phyloP scores from a whole-genome alignment of 2,329 filamentous ascomycete species.

The Alternaria sp. region DNA sequence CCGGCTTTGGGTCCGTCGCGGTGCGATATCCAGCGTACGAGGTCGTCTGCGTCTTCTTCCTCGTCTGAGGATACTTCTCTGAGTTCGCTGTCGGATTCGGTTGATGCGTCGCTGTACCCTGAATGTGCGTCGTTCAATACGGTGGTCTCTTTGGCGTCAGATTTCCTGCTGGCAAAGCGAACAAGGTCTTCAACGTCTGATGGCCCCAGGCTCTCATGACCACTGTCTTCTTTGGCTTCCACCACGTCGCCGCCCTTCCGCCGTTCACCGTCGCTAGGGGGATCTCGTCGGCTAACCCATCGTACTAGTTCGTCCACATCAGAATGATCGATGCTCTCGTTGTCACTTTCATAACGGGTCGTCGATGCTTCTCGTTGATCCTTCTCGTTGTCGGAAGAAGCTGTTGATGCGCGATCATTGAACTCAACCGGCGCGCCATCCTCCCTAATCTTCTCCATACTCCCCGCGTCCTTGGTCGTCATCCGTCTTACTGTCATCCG shows the following conservation, averaged over 20 bases:
- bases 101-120: constrained; percentile 37
- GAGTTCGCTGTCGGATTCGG: constrained; percentile 36
- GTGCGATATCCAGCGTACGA: constrained; percentile 34
- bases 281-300: constrained; percentile 42
- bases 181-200: constrained; percentile 44
- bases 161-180: constrained; percentile 30
- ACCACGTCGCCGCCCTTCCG: constrained; percentile 3
- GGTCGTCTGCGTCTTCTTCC: constrained; percentile 28
- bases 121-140: neutral
- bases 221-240: constrained; percentile 28
- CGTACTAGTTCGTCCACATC: constrained; percentile 43
- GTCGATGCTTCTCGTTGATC: constrained; percentile 5
- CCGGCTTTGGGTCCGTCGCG: constrained; percentile 30
- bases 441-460: constrained; percentile 33
- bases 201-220: constrained; percentile 36
- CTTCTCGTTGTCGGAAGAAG: constrained; percentile 30
- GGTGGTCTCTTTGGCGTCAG: constrained; percentile 4
- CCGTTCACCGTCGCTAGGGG: constrained; percentile 37
- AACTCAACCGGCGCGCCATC: constrained; percentile 19
- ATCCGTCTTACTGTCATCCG: constrained; percentile 34
- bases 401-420: constrained; percentile 29
- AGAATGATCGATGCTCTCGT: constrained; percentile 38
- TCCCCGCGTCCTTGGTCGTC: constrained; percentile 35
- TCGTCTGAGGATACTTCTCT: constrained; percentile 16
- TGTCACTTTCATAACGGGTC: constrained; percentile 18